A percentile compares a stretch with the other conserved stretches of the same genome.
Evolutionary conservation across 495 filamentous ascomycete species (phyloP).

Genomic region (Parachaetomium inaequale): DNA sequence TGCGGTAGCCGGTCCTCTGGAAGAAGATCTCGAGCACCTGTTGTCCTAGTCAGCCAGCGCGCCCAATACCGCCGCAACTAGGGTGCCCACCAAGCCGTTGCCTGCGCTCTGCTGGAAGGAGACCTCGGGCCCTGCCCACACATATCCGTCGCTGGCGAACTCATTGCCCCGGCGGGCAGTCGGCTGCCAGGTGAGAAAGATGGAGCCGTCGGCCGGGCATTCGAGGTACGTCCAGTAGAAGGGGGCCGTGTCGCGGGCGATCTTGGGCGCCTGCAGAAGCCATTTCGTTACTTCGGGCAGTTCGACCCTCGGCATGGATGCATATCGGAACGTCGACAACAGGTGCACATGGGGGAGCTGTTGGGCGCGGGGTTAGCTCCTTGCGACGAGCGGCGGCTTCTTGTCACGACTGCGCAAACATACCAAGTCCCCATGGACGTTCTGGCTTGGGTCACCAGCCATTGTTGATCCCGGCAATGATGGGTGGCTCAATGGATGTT

Average conservation of each 20-base stretch:
- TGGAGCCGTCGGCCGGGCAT: conserved; percentile 70
- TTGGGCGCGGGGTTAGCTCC: conserved; percentile 11
- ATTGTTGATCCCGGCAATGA: conserved; percentile 14
- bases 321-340: conserved; percentile 70
- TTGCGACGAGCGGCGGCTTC: conserved; percentile 1
- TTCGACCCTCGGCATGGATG: conserved; percentile 60
- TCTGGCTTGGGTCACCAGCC: conserved; percentile 36
- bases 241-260: conserved; percentile 67
- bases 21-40: conserved; percentile 75
- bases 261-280: conserved; percentile 73
- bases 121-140: conserved; percentile 80
- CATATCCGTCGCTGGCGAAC: conserved; percentile 85
- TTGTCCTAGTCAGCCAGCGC: conserved; percentile 18
- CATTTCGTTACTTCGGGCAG: conserved; percentile 69
- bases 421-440: conserved; percentile 38
- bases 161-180: conserved; percentile 58
- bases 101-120: conserved; percentile 62
- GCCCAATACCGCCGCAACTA: neutral
- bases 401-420: conserved; percentile 7
- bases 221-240: conserved; percentile 93
- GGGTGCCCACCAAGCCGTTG: conserved; percentile 64
- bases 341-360: conserved; percentile 86
- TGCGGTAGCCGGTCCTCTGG: conserved; percentile 72
- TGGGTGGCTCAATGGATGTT: neutral
- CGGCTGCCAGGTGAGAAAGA: conserved; percentile 86